Conservation (phyloP, 1,284 basidiomycete species). For the Rhodofomes roseus region DNA sequence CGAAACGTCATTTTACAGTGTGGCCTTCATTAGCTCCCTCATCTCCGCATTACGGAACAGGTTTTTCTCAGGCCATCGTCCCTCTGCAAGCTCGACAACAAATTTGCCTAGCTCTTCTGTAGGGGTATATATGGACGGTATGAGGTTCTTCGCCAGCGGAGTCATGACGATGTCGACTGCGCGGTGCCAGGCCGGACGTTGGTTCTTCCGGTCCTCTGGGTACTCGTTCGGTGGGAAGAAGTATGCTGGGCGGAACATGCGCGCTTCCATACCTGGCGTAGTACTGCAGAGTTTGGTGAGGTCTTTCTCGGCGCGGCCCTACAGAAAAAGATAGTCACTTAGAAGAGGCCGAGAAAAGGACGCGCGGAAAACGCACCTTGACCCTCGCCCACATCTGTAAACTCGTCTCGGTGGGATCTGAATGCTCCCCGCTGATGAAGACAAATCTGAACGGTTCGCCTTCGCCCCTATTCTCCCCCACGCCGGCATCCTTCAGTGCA, state of each 20-base stretch:
- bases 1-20: too few relatives aligned
- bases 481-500: slow-evolving; percentile 29
- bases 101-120: slow-evolving; percentile 24
- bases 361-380: slow-evolving; percentile 23
- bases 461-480: slow-evolving; percentile 16
- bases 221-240: slow-evolving; percentile 30
- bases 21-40: slow-evolving; percentile 18
- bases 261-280: slow-evolving; percentile 18
- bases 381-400: slow-evolving; percentile 29
- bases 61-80: slow-evolving; percentile 23
- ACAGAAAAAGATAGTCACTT: not conserved
- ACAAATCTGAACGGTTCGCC: slow-evolving; percentile 32
- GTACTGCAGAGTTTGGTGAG: slow-evolving; percentile 18
- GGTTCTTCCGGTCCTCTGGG: slow-evolving; percentile 26
- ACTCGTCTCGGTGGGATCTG: slow-evolving; percentile 30
- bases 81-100: slow-evolving; percentile 28
- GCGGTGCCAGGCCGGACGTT: slow-evolving; percentile 17
- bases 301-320: slow-evolving; percentile 31
- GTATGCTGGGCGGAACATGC: slow-evolving; percentile 29
- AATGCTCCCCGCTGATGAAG: slow-evolving; percentile 31
- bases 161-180: slow-evolving; percentile 13
- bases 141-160: slow-evolving; percentile 11
- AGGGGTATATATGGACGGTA: slow-evolving; percentile 18
- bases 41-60: slow-evolving; percentile 24
- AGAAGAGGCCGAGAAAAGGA: not conserved